Base-by-base conservation (phyloP, 2,329 filamentous ascomycete genomes). In the Curvularia sp. region DNA sequence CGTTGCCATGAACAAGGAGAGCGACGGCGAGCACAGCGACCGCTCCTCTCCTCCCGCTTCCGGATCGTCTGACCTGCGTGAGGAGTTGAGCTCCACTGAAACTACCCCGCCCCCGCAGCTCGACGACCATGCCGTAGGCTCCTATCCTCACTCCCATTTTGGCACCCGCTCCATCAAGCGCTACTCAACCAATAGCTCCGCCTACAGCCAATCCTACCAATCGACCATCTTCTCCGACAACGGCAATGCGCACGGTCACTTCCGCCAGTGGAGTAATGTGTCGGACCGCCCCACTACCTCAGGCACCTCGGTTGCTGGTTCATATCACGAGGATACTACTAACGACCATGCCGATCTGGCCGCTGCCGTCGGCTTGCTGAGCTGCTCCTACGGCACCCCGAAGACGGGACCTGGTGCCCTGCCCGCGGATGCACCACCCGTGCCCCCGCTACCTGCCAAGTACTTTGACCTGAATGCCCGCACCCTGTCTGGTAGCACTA, bases 311-410 rank as follows among this genome's bases (percentile, higher is more conserved):
- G 78, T 81, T 57, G 79, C 79, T 5, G 92, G 93, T 38, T 87
- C 86, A 66, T 91, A 89, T 73, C 82, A 83, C 52, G 89, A 88
- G 8, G 89, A 92, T 55, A 88, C 94, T 41, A 75, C 94, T 41
- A 75, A 77, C 53, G 76, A 77, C 63, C 93, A 96, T 72, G 89
- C 88, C 47, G 92, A 96, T 65, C 84, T 98, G 58, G 94, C 93
- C 20, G 93, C 93, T 13, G 93, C 94, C 3, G 92, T 97, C 49
- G 92, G 95, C 68, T 83, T 97, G 65, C 87, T 97, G 62, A 94
- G 91, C 78, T 96, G 92, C 83, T 96, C 92, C 77, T 95, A 96
- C 76, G 89, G 89, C 65, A 97, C 93, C 48, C 88, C 91, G 60
- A 86, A 89, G 69, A 87, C 85, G 62, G 82, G 87, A 55, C 84